These are phyloP conservation scores for Magnolia sinica DNA, from an alignment of 164 flowering plant genomes.

Conservation along the genomic window DNA sequence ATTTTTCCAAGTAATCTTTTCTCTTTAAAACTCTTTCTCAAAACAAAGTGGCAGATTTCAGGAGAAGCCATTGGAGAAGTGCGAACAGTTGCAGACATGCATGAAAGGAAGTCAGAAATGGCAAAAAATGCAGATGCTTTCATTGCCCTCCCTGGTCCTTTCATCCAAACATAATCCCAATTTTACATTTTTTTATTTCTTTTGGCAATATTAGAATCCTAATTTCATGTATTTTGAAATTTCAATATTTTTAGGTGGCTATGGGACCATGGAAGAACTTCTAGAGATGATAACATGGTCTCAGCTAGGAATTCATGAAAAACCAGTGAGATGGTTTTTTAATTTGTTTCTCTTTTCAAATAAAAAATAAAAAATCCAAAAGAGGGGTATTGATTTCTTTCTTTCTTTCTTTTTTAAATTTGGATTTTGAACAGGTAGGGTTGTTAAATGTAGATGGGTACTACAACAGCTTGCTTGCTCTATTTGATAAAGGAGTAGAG, in stretches of 20 bases:
- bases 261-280: constrained; percentile 48
- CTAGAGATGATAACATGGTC: constrained; percentile 48
- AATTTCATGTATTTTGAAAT: constrained; percentile 52
- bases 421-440: constrained; percentile 38
- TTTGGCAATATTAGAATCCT: constrained; percentile 37
- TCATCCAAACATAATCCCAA: not conserved
- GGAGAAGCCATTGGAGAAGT: constrained; percentile 17
- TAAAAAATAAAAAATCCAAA: too few relatives aligned
- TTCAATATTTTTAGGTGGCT: constrained; percentile 31
- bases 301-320: constrained; percentile 43
- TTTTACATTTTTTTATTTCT: not conserved
- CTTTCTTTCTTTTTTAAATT: not conserved
- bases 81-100: constrained; percentile 19
- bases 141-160: constrained; percentile 20
- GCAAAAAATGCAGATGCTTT: constrained; percentile 20
- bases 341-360: too few relatives aligned
- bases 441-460: constrained; percentile 53
- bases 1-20: not conserved
- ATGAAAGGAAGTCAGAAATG: constrained; percentile 19
- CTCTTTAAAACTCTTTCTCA: not conserved
- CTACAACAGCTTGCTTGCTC: constrained; percentile 43
- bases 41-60: constrained; percentile 6
- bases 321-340: constrained; percentile 29
- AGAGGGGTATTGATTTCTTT: not conserved
- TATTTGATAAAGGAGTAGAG: constrained; percentile 55